Evolutionary conservation across 352 stramenopile species (phyloP).

Genomic region (Phytopythium litorale): DNA sequence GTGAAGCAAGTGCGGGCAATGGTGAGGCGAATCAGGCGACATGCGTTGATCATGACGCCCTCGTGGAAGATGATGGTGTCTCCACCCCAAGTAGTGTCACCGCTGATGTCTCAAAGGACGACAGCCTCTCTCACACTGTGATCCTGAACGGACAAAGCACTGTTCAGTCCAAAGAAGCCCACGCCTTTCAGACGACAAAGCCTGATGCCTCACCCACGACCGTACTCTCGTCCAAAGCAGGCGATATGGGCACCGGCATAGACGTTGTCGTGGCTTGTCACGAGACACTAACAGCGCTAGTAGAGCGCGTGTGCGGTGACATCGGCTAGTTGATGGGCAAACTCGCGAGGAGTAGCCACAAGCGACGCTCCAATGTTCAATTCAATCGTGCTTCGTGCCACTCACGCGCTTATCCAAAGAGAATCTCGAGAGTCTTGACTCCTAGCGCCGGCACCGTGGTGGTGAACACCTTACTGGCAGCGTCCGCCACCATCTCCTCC

Average conservation of each 20-base stretch:
- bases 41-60: neutral
- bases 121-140: neutral
- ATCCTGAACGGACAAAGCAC: neutral
- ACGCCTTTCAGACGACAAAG: neutral
- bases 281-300: neutral
- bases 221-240: neutral
- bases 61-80: neutral
- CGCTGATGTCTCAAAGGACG: neutral
- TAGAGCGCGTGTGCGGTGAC: neutral
- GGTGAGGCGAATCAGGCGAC: neutral
- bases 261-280: neutral
- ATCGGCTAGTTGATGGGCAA: neutral
- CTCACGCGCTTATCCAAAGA: conserved; percentile 4
- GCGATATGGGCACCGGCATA: too few relatives aligned
- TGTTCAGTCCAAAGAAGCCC: neutral
- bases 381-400: neutral
- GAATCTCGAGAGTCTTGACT: conserved; percentile 45
- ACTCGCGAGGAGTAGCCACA: neutral
- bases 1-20: neutral
- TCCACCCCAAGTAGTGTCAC: neutral
- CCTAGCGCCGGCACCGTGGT: conserved; percentile 25
- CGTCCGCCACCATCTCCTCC: conserved; percentile 20
- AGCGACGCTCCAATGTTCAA: neutral
- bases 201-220: too few relatives aligned
- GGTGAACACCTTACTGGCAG: conserved; percentile 16